Percentiles rank a stretch among this genome's conserved stretches.
Evolutionary conservation across 495 filamentous ascomycete species (phyloP).

Genomic region (Penicillium pulvis): DNA sequence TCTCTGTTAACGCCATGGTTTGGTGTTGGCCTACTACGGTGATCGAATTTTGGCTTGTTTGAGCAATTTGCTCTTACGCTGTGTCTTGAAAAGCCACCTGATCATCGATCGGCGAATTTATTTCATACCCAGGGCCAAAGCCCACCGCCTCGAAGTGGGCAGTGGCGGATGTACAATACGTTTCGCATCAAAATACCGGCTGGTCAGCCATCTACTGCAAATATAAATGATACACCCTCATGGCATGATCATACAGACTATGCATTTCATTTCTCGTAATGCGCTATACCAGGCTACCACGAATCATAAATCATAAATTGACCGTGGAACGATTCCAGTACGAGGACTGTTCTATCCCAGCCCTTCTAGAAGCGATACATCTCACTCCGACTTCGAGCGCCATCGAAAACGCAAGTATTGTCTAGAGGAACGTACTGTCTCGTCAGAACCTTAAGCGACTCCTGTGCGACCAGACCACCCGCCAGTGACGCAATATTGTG

Average conservation of each 20-base stretch:
- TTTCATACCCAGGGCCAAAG: background rate
- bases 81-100: background rate
- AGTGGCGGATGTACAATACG: background rate
- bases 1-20: background rate
- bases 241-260: background rate
- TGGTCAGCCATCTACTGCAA: background rate
- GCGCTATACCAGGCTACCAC: background rate
- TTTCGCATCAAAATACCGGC: background rate
- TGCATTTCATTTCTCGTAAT: slow-evolving; percentile 6
- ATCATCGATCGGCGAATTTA: background rate
- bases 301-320: slow-evolving; percentile 14
- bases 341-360: background rate
- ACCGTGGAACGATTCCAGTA: background rate
- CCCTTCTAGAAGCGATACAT: slow-evolving; percentile 51
- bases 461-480: slow-evolving; percentile 92
- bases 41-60: background rate
- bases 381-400: slow-evolving; percentile 75
- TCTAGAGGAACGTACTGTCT: slow-evolving; percentile 95
- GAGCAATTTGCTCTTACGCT: background rate
- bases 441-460: slow-evolving; percentile 94
- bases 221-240: background rate
- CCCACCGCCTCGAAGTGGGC: background rate
- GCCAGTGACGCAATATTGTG: slow-evolving; percentile 92
- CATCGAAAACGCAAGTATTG: slow-evolving; percentile 92
- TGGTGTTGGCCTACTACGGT: background rate